Conservation (phyloP, 2,329 filamentous ascomycete species). For the Aspergillus sp. region DNA sequence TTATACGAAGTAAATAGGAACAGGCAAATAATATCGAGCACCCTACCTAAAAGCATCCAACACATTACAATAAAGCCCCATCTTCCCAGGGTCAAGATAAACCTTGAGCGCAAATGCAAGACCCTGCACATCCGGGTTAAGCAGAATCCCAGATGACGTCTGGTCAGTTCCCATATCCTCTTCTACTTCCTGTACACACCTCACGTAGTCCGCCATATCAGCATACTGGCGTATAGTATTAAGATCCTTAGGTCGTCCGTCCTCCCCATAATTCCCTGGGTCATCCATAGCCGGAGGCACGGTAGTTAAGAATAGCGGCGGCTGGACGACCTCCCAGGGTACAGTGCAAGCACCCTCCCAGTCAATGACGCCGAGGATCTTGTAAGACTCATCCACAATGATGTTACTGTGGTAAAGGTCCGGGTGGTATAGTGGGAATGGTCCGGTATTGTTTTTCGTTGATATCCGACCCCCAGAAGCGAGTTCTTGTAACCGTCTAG, state of each 20-base stretch:
- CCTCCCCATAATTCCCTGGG: slow-evolving; percentile 7
- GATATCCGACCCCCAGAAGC: not conserved
- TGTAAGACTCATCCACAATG: slow-evolving; percentile 15
- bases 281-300: slow-evolving; percentile 16
- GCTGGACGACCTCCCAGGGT: slow-evolving; percentile 11
- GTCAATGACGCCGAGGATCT: slow-evolving; percentile 15
- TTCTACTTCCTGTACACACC: not conserved
- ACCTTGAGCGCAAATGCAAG: slow-evolving; percentile 10
- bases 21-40: not conserved
- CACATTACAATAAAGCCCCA: slow-evolving; percentile 6
- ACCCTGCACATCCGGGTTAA: not conserved
- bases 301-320: slow-evolving; percentile 10
- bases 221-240: not conserved
- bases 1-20: too few relatives aligned
- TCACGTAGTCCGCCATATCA: not conserved
- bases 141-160: not conserved
- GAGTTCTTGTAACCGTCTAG: not conserved
- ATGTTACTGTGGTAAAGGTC: slow-evolving; percentile 21
- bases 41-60: not conserved
- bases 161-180: not conserved
- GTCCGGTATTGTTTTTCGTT: slow-evolving; percentile 3
- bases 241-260: slow-evolving; percentile 4
- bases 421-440: slow-evolving; percentile 15
- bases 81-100: slow-evolving; percentile 9
- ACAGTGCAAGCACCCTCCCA: slow-evolving; percentile 18